phyloP scores from a whole-genome alignment of 2,329 filamentous ascomycete genomes.

The Pseudogymnoascus sp. region DNA sequence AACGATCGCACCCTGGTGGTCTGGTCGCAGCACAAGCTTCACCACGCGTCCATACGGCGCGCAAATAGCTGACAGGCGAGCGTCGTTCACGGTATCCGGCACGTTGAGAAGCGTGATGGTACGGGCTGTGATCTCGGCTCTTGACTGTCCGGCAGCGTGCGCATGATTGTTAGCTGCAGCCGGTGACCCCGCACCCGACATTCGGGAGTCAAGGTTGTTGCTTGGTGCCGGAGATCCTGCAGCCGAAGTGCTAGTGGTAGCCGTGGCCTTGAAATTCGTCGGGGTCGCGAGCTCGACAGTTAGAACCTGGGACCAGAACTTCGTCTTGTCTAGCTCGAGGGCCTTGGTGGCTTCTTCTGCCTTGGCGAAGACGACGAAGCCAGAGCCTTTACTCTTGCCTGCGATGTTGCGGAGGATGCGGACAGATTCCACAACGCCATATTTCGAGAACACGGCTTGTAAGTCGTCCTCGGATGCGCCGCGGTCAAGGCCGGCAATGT shows the following conservation, averaged over 20 bases:
- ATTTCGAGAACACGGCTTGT: constrained; percentile 60
- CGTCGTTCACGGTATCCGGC: constrained; percentile 86
- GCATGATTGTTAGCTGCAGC: constrained; percentile 18
- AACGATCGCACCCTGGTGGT: constrained; percentile 76
- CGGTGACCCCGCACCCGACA: constrained; percentile 26
- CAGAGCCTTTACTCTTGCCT: constrained; percentile 66
- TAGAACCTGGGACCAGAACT: constrained; percentile 59
- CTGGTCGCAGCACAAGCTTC: constrained; percentile 70
- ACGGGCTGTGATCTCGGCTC: constrained; percentile 49
- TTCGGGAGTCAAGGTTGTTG: constrained; percentile 26
- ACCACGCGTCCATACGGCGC: constrained; percentile 62
- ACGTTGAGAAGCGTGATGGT: constrained; percentile 78
- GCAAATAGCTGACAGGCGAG: constrained; percentile 65
- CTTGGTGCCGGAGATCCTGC: constrained; percentile 26
- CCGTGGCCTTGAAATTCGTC: constrained; percentile 46
- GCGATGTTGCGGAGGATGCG: constrained; percentile 60
- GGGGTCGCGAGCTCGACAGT: constrained; percentile 53
- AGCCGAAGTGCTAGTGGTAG: constrained; percentile 34
- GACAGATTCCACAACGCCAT: constrained; percentile 64
- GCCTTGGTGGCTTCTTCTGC: constrained; percentile 60
- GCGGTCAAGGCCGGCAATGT: constrained; percentile 61
- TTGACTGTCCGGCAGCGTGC: constrained; percentile 31
- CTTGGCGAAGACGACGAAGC: constrained; percentile 67
- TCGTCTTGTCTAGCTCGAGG: constrained; percentile 59
- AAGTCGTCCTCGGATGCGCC: constrained; percentile 59